Percentiles rank a stretch among this genome's conserved stretches.
Evolutionary conservation across 495 filamentous ascomycete species (phyloP).

Genomic region (Trypethelium eluteriae): DNA sequence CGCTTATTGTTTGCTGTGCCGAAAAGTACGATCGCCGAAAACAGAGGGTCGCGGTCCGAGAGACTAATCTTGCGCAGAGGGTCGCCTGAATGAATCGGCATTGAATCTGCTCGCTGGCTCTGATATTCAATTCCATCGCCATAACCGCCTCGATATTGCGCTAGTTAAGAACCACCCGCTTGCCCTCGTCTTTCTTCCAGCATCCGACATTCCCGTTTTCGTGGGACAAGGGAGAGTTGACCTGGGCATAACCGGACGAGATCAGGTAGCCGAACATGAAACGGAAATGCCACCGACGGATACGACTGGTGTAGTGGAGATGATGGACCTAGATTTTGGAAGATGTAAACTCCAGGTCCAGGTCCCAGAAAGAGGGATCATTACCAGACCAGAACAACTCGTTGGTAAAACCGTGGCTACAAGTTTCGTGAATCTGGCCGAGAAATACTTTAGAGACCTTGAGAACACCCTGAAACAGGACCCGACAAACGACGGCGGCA

Average conservation of each 20-base stretch:
- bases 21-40: conserved; percentile 61
- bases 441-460: conserved; percentile 70
- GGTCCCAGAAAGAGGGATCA: conserved; percentile 75
- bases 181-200: conserved; percentile 93
- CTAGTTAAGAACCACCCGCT: conserved; percentile 92
- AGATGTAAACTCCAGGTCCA: conserved; percentile 90
- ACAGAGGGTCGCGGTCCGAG: not conserved
- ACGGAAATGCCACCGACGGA: conserved; percentile 54
- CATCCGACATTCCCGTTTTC: conserved; percentile 93
- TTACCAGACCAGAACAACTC: conserved; percentile 61
- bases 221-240: conserved; percentile 91
- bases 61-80: conserved; percentile 52
- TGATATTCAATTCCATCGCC: conserved; percentile 92
- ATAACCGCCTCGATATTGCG: conserved; percentile 90
- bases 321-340: conserved; percentile 87
- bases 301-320: conserved; percentile 64
- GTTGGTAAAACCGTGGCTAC: conserved; percentile 93
- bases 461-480: conserved; percentile 42
- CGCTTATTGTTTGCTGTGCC: conserved; percentile 93
- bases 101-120: conserved; percentile 85
- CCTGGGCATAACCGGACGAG: conserved; percentile 85
- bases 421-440: conserved; percentile 78
- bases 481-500: conserved; percentile 28
- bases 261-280: conserved; percentile 90
- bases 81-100: conserved; percentile 73